Percentiles rank a stretch among this genome's conserved stretches.
Conservation (phyloP, 1,284 basidiomycete species). For the Ustilago hordei region DNA sequence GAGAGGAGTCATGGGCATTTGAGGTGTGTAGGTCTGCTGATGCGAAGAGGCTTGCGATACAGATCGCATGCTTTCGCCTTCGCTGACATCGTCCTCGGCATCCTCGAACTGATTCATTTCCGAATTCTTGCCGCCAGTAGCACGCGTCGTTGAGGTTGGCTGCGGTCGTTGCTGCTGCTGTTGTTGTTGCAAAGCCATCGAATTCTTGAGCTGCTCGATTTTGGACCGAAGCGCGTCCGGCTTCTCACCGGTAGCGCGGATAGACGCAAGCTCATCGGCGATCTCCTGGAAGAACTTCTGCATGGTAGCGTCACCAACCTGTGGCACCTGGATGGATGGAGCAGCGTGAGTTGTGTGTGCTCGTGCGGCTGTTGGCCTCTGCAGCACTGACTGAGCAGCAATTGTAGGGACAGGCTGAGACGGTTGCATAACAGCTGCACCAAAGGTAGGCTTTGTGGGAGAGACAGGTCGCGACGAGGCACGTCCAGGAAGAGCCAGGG, state of each 20-base stretch:
- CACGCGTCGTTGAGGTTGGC: conserved; percentile 12
- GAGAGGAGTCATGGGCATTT: conserved; percentile 52
- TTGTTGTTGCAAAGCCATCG: conserved; percentile 59
- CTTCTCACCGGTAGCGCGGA: conserved; percentile 69
- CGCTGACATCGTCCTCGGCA: conserved; percentile 72
- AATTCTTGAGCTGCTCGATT: conserved; percentile 70
- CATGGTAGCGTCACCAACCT: conserved; percentile 76
- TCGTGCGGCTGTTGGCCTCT: conserved; percentile 46
- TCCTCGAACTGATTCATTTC: conserved; percentile 73
- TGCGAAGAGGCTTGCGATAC: conserved; percentile 51
- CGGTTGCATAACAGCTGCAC: conserved; percentile 13
- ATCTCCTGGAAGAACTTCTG: conserved; percentile 84
- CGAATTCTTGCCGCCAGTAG: conserved; percentile 29
- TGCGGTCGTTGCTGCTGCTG: conserved; percentile 37
- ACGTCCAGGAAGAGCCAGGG: conserved; percentile 38
- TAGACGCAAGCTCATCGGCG: conserved; percentile 80
- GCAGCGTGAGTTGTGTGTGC: conserved; percentile 55
- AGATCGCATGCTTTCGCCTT: conserved; percentile 51
- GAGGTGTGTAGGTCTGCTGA: conserved; percentile 51
- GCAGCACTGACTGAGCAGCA: conserved; percentile 11
- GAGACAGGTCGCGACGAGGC: conserved; percentile 52
- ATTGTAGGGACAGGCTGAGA: conserved; percentile 20
- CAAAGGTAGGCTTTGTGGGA: conserved; percentile 44
- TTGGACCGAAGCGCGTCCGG: conserved; percentile 71
- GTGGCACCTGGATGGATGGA: conserved; percentile 53